phyloP scores from a whole-genome alignment of 345 rosid species.

The Alliaria petiolata region DNA sequence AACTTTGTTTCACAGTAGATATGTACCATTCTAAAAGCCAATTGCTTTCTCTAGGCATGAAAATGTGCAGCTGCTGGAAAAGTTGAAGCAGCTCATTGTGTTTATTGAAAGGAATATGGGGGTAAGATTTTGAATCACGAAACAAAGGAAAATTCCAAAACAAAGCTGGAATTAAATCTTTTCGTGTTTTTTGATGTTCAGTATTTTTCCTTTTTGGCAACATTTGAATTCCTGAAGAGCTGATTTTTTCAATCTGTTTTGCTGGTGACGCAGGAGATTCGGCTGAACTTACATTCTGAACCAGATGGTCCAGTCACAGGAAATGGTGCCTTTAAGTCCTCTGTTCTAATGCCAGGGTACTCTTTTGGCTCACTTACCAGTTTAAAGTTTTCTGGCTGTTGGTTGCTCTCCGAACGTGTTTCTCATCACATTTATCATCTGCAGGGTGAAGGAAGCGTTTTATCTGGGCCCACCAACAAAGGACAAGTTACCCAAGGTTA shows the following conservation, averaged over 20 bases:
- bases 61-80: slow-evolving; percentile 77
- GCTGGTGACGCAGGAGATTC: slow-evolving; percentile 50
- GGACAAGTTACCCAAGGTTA: slow-evolving; percentile 63
- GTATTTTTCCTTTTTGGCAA: neutral
- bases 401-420: neutral
- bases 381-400: neutral
- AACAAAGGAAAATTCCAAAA: too few relatives aligned
- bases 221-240: slow-evolving; percentile 4
- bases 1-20: slow-evolving; percentile 2
- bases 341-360: slow-evolving; percentile 85
- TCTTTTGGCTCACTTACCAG: slow-evolving; percentile 7
- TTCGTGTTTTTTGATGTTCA: neutral
- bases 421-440: slow-evolving; percentile 23
- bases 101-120: slow-evolving; percentile 82
- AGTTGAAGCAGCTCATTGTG: slow-evolving; percentile 83
- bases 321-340: slow-evolving; percentile 79
- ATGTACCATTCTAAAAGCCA: slow-evolving; percentile 18
- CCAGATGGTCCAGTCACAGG: slow-evolving; percentile 96
- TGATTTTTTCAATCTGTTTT: neutral
- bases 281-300: slow-evolving; percentile 76
- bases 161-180: too few relatives aligned
- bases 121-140: slow-evolving; percentile 43
- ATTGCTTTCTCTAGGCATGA: slow-evolving; percentile 73
- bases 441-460: slow-evolving; percentile 81
- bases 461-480: slow-evolving; percentile 76